A percentile compares a stretch with the other conserved stretches of the same genome.
These are phyloP conservation scores for Colletotrichum viniferum DNA, from an alignment of 2,329 filamentous ascomycete species.

Conservation along the genomic window DNA sequence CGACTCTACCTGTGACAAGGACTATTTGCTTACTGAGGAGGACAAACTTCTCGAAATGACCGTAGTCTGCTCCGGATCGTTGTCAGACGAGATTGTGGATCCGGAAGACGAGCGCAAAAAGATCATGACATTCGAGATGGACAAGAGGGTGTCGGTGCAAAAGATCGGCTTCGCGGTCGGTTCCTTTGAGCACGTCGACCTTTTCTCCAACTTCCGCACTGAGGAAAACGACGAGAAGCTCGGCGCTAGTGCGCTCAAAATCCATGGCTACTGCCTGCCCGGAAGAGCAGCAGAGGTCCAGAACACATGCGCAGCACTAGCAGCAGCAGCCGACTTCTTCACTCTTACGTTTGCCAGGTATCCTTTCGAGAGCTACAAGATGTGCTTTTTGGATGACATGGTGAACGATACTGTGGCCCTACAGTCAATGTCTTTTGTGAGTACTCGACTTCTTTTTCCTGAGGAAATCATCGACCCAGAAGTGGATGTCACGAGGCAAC, in stretches of 20 bases:
- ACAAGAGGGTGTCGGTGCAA: constrained; percentile 77
- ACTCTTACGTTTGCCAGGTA: constrained; percentile 88
- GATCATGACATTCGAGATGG: constrained; percentile 82
- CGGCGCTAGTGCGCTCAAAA: constrained; percentile 83
- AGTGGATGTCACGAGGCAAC: constrained; percentile 76
- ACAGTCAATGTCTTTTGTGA: constrained; percentile 86
- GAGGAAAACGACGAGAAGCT: constrained; percentile 92
- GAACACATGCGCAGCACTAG: constrained; percentile 85
- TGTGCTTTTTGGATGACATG: constrained; percentile 94
- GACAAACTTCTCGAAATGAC: constrained; percentile 89
- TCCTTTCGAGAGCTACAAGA: constrained; percentile 88
- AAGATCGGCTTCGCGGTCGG: constrained; percentile 94
- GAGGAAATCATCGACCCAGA: constrained; percentile 84
- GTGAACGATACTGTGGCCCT: constrained; percentile 75
- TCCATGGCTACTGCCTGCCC: constrained; percentile 91
- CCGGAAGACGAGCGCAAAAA: constrained; percentile 81
- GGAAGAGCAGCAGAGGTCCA: constrained; percentile 80
- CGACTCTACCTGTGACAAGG: constrained; percentile 43
- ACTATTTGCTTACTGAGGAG: constrained; percentile 65
- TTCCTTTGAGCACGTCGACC: constrained; percentile 91
- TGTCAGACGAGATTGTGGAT: constrained; percentile 83
- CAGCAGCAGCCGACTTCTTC: constrained; percentile 88
- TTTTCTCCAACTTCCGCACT: constrained; percentile 83
- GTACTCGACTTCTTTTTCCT: constrained; percentile 82
- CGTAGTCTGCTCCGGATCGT: constrained; percentile 87